Evolutionary conservation across 208 protist species (phyloP).

Genomic region (Leptomonas seymouri): DNA sequence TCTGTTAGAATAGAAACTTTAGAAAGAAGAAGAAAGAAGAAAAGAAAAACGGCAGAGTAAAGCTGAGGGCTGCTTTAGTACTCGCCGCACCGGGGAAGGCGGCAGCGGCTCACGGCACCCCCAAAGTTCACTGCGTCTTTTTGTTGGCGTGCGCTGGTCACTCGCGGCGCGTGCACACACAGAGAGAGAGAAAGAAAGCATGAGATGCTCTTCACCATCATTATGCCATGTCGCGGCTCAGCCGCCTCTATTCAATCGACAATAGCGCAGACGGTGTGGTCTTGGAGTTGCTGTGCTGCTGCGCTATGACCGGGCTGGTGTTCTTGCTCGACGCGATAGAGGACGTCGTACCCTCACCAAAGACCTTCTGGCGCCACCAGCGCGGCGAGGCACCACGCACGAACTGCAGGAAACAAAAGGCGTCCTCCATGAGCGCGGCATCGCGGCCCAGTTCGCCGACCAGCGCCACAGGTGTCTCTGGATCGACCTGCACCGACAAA

Average conservation of each 20-base stretch:
- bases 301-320: neutral
- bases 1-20: too few relatives aligned
- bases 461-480: constrained; percentile 63
- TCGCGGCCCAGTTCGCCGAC: constrained; percentile 84
- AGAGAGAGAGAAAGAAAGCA: too few relatives aligned
- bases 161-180: too few relatives aligned
- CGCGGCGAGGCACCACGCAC: constrained; percentile 69
- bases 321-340: constrained; percentile 1
- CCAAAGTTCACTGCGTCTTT: too few relatives aligned
- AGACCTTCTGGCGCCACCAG: constrained; percentile 61
- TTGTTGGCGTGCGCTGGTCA: too few relatives aligned
- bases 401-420: constrained; percentile 82
- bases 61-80: too few relatives aligned
- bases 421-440: constrained; percentile 83
- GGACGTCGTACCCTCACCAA: constrained; percentile 13
- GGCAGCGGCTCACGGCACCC: too few relatives aligned
- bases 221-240: too few relatives aligned
- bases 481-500: constrained; percentile 77
- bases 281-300: constrained; percentile 12
- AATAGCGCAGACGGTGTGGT: constrained; percentile 1
- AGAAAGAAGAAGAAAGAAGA: too few relatives aligned
- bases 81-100: too few relatives aligned
- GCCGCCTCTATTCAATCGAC: constrained; percentile 9
- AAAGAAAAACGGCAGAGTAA: too few relatives aligned
- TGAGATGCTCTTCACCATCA: too few relatives aligned